Base-by-base conservation (phyloP, 768 basidiomycete genomes). In the Termitomyces sp. region DNA sequence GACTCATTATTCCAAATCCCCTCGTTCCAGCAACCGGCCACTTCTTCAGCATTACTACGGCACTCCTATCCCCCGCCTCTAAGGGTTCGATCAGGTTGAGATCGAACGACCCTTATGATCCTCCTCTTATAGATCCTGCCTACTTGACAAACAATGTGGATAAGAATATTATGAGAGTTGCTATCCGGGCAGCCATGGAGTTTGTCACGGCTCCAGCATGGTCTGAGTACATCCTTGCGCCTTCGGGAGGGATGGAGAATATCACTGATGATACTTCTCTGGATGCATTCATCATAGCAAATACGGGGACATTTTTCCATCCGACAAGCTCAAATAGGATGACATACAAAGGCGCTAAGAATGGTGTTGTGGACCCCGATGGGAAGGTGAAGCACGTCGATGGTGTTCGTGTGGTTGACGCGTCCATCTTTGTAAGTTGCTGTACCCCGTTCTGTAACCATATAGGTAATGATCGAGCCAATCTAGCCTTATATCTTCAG, bases 61-160 rank as follows among this genome's bases (percentile, higher is more conserved):
- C 61, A 12, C 57, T 71, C 12, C 61, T 69, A 0, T 63, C 68
- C 0, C 70, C 71, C 1, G 43, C 63, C 7, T 66, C 69, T 16
- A 66, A 71, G 64, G 48, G 74, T 53, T 77, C 57, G 10, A 61
- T 63, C 23, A 56, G 40, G 5, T 55, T 80, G 58, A 74, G 66
- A 44, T 74, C 77, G 6, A 72, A 67, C 21, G 63, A 72, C 58
- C 68, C 77, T 23, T 81, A 80, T 66, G 70, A 67, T 34, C 37
- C 65, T 32, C 79, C 80, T 2, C 46, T 66, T 11, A 78, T 82
- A 66, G 74, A 82, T 63, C 76, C 78, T 1, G 74, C 73, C 49
- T 76, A 79, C 68, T 70, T 75, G 29, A 60, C 43, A 21, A 55
- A 53, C 19, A 45, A 40, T 12, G 59, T 56, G 38, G 69, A 68